These are phyloP conservation scores for Penicillium occitanis DNA, from an alignment of 2,329 filamentous ascomycete species.

Conservation along the genomic window DNA sequence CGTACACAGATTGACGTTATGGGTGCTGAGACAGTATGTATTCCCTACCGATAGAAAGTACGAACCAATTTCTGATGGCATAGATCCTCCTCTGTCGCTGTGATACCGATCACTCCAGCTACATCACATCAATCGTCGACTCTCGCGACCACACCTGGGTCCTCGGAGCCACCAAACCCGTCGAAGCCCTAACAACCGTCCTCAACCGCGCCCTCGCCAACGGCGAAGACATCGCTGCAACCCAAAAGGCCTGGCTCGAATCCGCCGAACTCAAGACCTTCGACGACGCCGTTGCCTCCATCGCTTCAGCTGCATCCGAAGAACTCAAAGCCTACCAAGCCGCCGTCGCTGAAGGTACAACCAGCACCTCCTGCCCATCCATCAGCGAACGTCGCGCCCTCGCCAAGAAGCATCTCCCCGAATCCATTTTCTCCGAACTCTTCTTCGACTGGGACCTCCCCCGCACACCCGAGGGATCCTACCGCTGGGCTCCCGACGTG, in stretches of 20 bases:
- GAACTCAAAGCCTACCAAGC: not conserved
- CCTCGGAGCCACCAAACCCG: not conserved
- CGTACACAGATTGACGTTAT: constrained; percentile 6
- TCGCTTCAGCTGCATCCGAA: not conserved
- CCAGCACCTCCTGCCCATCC: not conserved
- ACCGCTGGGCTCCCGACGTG: not conserved
- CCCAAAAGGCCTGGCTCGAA: not conserved
- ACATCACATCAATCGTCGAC: constrained; percentile 4
- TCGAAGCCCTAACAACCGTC: not conserved
- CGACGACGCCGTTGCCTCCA: not conserved
- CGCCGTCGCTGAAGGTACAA: not conserved
- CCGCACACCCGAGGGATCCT: constrained; percentile 1
- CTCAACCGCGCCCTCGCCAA: not conserved
- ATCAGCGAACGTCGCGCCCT: constrained; percentile 1
- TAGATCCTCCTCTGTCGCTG: constrained; percentile 10
- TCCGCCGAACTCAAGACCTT: not conserved
- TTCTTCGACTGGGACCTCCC: constrained; percentile 10
- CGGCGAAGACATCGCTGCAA: not conserved
- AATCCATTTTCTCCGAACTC: not conserved
- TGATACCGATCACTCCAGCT: not conserved
- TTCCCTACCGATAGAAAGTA: not conserved
- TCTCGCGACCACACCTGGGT: not conserved
- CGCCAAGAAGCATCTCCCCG: constrained; percentile 4
- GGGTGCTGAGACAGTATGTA: constrained; percentile 4
- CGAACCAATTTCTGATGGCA: not conserved